phyloP scores from a whole-genome alignment of 306 rosid species.

The Medicago lupulina region DNA sequence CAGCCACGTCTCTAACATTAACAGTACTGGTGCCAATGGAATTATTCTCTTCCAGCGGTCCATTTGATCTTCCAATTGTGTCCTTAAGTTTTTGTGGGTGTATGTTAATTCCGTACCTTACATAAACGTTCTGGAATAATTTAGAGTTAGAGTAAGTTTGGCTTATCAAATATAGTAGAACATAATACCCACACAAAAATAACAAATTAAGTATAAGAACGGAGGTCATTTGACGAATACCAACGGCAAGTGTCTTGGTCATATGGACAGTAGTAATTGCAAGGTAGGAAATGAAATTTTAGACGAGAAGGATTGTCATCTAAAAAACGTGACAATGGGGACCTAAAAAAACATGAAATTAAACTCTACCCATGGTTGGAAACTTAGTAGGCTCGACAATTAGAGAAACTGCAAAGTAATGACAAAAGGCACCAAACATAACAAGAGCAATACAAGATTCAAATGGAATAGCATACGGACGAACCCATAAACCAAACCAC shows the following conservation, averaged over 20 bases:
- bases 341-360: not conserved
- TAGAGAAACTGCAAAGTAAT: not conserved
- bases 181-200: not conserved
- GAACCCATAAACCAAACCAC: not conserved
- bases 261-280: not conserved
- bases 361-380: not conserved
- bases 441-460: not conserved
- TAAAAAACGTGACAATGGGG: not conserved
- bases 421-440: not conserved
- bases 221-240: not conserved
- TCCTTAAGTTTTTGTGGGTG: no score
- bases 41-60: no score
- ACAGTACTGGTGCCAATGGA: no score
- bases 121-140: not conserved
- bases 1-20: no score
- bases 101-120: no score
- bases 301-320: not conserved
- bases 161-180: not conserved
- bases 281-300: not conserved
- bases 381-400: not conserved
- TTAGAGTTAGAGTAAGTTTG: not conserved
- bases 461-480: not conserved
- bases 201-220: not conserved
- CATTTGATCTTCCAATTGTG: no score
- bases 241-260: not conserved